Evolutionary conservation across 345 rosid genomes (phyloP), one percentile per base, ranked within the genome.

Genomic region (Salix udensis): DNA sequence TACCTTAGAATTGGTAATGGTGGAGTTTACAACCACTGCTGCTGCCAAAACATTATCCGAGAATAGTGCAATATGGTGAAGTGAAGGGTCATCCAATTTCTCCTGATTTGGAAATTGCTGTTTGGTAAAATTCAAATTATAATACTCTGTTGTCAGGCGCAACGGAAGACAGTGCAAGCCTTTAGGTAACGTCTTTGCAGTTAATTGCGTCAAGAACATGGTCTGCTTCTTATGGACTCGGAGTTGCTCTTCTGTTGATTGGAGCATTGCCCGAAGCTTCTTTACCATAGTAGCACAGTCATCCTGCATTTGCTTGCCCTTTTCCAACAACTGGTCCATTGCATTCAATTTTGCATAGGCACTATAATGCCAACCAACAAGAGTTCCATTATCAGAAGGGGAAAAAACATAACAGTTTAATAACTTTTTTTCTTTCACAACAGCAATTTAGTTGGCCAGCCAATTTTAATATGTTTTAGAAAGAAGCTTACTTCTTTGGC

Each of bases 111-210:
- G 86, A 84, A 93, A 91, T 37, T 91, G 88, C 75, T 79, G 92
- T 66, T 89, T 83, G 44, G 97, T 88, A 78, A 90, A 80, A 82
- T 83, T 89, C 81, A 92, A 85, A 26, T 86, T 42, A 81, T 90
- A 90, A 73, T 91, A 96, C 81, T 91, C 97, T 21, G 88, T 83
- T 66, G 98, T 90, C 79, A 96, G 93, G 83, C 96, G 99, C 69
- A 96, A 82, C 12, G 99, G 98, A 78, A 96, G 95, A 84, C 99
- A 96, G 82, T 96, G 99, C 74, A 96, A 93, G 77, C 99, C 99
- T 87, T 93, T 96, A 21, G 99, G 97, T 74, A 96, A 83, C 14
- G 99, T 92, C 86, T 96, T 96, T 69, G 99, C 97, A 24, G 99
- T 92, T 87, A 96, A 82, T 44, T 96, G 99, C 18, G 96, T 93